Base-by-base conservation (phyloP, 2,329 filamentous ascomycete species). In the Metarhizium guizhouense region DNA sequence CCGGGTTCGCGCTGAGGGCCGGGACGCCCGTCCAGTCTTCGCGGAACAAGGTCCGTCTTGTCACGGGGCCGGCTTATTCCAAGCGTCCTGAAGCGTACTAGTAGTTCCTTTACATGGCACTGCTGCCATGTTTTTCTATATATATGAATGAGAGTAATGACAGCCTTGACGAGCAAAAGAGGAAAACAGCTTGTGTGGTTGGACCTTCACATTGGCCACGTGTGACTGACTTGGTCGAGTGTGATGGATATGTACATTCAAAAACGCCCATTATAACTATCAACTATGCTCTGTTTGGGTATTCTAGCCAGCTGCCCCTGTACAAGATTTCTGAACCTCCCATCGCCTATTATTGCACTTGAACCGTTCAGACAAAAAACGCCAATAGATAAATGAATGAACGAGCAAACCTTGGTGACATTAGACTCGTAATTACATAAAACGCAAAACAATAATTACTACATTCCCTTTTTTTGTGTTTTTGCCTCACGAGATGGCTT, bases 81-180 rank as follows among this genome's bases (percentile, higher is more conserved):
- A 62, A 64, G 59, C 74, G 82, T n/a, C 60, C 66, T 34, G 76
- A 72, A 1, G 78, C 77, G 6, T 85, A 84, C 61, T 85, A 53
- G 54, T 49, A 29, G 51, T 52, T 3, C 25, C 40, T 10, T 61
- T 79, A 14, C 77, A 43, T 43, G 40, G n/a, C 13, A 18, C 11
- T 3, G 6, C 16, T 43, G 40, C 11, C 40, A 43, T 43, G 40
- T 16, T 36, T 4, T 36, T 7, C 11, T 36, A 8, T 4, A 36
- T 10, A 13, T 36, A 8, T 8, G 5, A 36, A 8, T 10, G 13
- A 8, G 34, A 36, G 34, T 36, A 8, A 13, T 36, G 7, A 36
- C 34, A 36, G 34, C 34, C 13, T 36, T 36, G 34, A 36, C 25
- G 25, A 25, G 25, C 34, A 36, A 36, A 8, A 8, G 34, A 36